Conservation (phyloP, 306 rosid genomes). For the Acacia confusa region DNA sequence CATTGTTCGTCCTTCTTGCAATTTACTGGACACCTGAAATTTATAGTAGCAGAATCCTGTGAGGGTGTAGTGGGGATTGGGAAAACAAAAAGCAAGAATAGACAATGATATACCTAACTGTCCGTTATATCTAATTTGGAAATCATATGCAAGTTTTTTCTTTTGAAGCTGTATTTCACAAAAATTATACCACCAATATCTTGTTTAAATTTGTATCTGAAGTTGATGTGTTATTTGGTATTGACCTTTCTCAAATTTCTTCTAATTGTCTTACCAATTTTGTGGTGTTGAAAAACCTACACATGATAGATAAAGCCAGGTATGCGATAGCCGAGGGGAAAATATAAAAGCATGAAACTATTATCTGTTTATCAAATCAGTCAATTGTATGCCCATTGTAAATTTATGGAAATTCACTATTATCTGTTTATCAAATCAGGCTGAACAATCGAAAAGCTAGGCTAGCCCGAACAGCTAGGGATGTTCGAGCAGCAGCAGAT, state of each 20-base stretch:
- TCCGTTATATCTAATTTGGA: neutral
- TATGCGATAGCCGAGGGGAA: neutral
- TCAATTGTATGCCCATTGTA: neutral
- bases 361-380: no score
- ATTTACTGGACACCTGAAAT: neutral
- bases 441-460: slow-evolving; percentile 93
- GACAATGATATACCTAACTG: neutral
- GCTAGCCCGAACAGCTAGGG: slow-evolving; percentile 82
- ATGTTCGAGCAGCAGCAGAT: slow-evolving; percentile 54
- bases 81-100: neutral
- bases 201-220: slow-evolving; percentile 1
- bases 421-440: slow-evolving; percentile 48
- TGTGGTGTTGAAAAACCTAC: neutral
- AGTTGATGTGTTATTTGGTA: neutral
- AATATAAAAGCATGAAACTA: neutral
- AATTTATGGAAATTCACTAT: neutral
- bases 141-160: slow-evolving; percentile 16
- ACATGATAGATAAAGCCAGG: neutral
- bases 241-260: slow-evolving; percentile 10
- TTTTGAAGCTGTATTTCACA: neutral
- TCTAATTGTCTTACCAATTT: neutral
- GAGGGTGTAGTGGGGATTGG: neutral
- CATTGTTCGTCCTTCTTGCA: slow-evolving; percentile 2
- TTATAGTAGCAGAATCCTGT: neutral
- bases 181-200: slow-evolving; percentile 1